These are phyloP conservation scores for Candida sanyaensis DNA, from an alignment of 1,139 yeast genomes.

Conservation along the genomic window DNA sequence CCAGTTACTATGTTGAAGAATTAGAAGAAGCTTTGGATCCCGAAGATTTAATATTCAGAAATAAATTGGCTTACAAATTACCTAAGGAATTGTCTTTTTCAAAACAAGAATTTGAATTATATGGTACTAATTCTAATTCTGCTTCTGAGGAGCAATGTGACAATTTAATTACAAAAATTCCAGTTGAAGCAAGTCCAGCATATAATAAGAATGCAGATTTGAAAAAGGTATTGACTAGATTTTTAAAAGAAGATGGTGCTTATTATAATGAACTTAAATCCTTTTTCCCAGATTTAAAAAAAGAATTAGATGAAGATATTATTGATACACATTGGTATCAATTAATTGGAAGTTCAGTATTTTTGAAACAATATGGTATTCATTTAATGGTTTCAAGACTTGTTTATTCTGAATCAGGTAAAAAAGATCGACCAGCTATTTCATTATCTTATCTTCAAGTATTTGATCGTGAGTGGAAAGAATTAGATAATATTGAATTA, in stretches of 20 bases:
- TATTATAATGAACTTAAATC: constrained; percentile 1
- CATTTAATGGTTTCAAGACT: constrained; percentile 33
- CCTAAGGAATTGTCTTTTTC: not conserved
- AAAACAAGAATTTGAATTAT: not conserved
- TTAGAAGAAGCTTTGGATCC: constrained; percentile 3
- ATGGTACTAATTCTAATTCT: not conserved
- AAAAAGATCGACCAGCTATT: constrained; percentile 19
- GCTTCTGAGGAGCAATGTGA: not conserved
- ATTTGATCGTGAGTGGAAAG: constrained; percentile 28
- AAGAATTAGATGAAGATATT: not conserved
- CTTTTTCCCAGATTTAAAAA: not conserved
- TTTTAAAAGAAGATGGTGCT: constrained; percentile 10
- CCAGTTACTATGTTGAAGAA: constrained; percentile 1
- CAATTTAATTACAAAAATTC: not conserved
- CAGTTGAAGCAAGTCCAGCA: not conserved
- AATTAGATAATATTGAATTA: constrained; percentile 22
- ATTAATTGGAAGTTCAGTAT: constrained; percentile 34
- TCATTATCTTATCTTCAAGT: constrained; percentile 22
- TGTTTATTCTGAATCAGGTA: constrained; percentile 23
- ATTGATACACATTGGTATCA: constrained; percentile 25
- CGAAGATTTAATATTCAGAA: constrained; percentile 1
- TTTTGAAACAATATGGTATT: constrained; percentile 33
- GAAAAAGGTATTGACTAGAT: constrained; percentile 13
- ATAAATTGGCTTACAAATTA: not conserved
- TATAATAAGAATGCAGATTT: constrained; percentile 12